phyloP scores from a whole-genome alignment of 345 rosid genomes.

The Populus simonii region DNA sequence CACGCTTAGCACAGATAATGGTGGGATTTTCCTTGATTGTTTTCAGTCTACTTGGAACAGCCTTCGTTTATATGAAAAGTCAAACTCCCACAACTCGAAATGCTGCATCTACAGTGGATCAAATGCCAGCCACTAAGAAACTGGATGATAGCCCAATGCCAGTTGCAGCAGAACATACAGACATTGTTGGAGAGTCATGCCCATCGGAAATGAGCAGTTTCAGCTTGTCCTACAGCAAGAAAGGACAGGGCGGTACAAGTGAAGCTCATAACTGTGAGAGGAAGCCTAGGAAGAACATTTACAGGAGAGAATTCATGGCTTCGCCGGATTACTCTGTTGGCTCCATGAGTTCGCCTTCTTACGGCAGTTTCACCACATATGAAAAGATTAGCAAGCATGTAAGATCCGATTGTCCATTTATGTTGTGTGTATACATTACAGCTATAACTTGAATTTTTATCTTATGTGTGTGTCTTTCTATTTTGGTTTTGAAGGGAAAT shows the following conservation, averaged over 20 bases:
- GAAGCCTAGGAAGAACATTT: constrained; percentile 28
- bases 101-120: constrained; percentile 17
- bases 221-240: constrained; percentile 33
- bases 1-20: constrained; percentile 1
- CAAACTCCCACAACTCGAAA: constrained; percentile 7
- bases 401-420: constrained; percentile 15
- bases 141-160: constrained; percentile 25
- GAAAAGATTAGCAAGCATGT: constrained; percentile 70
- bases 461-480: background rate
- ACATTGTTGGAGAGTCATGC: constrained; percentile 38
- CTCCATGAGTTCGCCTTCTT: constrained; percentile 49
- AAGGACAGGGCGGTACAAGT: constrained; percentile 14
- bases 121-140: constrained; percentile 23
- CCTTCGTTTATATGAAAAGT: constrained; percentile 34
- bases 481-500: constrained; percentile 40
- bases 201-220: constrained; percentile 62
- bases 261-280: constrained; percentile 51
- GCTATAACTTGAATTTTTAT: background rate
- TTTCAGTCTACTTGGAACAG: constrained; percentile 37
- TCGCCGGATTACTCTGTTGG: constrained; percentile 57
- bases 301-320: constrained; percentile 62
- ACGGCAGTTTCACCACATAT: constrained; percentile 78
- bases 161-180: constrained; percentile 22
- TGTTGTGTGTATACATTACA: background rate
- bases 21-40: constrained; percentile 29